Evolutionary conservation across 495 filamentous ascomycete species (phyloP), one percentile per base, ranked within the genome.

Genomic region (Sordaria brevicollis): DNA sequence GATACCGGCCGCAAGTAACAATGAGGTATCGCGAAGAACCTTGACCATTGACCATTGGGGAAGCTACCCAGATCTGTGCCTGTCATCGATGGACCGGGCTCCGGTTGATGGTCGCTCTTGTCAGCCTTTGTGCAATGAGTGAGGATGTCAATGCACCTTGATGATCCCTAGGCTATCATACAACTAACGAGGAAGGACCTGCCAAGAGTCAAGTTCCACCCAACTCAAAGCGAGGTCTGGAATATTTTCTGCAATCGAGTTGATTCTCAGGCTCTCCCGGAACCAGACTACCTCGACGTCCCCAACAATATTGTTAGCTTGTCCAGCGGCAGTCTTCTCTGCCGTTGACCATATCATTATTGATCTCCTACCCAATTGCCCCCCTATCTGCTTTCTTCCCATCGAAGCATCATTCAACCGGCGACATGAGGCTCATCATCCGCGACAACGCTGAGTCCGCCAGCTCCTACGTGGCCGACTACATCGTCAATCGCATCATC

Each of bases 341-440:
- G 41, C 3, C 37, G 29, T 9, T 69, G 13, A n/a, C 67, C 39
- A 0, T 65, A 54, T 66, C 38, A 3, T 43, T 54, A 54, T 31
- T 67, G 34, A 57, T 66, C 67, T 35, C 62, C 65, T 70, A 19
- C 35, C 39, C 36, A 25, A 15, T 37, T 17, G 19, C 65, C 57
- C 66, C n/a, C 17, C 43, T 67, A 49, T 43, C 57, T 62, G 6
- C 43, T 29, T 38, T 54, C 66, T 38, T 39, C 37, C 11, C 49
- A 57, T 31, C 7, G 5, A 57, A 29, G 0, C 19, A 54, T 15
- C 21, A 29, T 25, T 65, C 67, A 39, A 68, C 25, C 5, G 65
- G 37, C 72, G 81, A 74, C 70, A 96, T 92, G 92, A 88, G 92
- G 79, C 89, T 96, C 75, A 93, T 94, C 78, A 92, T 96, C 79